These are phyloP conservation scores for Cenchrus purpureus DNA, from an alignment of 176 grass and related monocot species.

Conservation along the genomic window DNA sequence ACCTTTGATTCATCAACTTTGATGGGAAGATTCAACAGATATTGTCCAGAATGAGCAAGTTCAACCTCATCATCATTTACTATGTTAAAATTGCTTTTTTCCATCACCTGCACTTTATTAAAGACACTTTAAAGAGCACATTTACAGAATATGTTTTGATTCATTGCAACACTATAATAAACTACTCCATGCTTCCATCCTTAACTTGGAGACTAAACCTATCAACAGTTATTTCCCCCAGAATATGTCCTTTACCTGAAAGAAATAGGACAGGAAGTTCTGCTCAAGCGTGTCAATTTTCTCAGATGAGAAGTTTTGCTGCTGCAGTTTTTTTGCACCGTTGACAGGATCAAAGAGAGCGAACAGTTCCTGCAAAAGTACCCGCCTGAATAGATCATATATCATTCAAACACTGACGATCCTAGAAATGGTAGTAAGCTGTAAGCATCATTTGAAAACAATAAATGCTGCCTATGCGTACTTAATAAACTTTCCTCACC, in stretches of 20 bases:
- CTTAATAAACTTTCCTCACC: constrained; percentile 47
- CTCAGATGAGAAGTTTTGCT: constrained; percentile 70
- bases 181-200: background rate
- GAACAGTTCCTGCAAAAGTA: constrained; percentile 72
- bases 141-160: background rate
- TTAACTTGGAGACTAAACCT: constrained; percentile 8
- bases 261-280: constrained; percentile 89
- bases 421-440: background rate
- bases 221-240: constrained; percentile 7
- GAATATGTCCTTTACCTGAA: constrained; percentile 55
- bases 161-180: background rate
- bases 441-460: background rate
- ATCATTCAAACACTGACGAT: constrained; percentile 28
- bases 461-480: background rate
- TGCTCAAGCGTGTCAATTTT: constrained; percentile 82
- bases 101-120: constrained; percentile 71
- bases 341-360: constrained; percentile 91
- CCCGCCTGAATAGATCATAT: constrained; percentile 34
- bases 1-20: constrained; percentile 98
- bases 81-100: constrained; percentile 99
- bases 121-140: constrained; percentile 38
- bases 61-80: constrained; percentile 92
- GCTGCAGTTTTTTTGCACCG: constrained; percentile 73
- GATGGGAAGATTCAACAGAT: constrained; percentile 94
- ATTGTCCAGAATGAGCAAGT: constrained; percentile 86